Conservation (phyloP, 2,329 filamentous ascomycete species). For the Alternaria sp. region DNA sequence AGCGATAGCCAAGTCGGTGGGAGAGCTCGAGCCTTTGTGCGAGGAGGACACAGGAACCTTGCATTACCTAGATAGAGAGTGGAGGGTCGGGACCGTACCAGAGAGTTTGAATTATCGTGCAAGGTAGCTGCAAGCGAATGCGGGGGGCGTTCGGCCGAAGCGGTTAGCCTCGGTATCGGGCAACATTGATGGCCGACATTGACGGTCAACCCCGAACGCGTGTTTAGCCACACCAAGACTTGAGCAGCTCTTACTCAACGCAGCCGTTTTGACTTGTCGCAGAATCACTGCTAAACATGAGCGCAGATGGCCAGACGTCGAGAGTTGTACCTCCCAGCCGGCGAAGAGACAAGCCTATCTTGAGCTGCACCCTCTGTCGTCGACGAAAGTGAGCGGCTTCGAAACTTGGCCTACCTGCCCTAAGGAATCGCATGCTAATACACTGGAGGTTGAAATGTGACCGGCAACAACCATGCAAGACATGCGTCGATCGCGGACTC, state of each 20-base stretch:
- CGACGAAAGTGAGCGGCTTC: constrained; percentile 34
- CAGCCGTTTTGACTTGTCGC: not conserved
- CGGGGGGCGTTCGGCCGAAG: not conserved
- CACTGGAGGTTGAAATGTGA: constrained; percentile 44
- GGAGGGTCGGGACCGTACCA: not conserved
- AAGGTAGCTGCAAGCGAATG: not conserved
- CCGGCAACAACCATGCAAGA: constrained; percentile 48
- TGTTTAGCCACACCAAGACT: not conserved
- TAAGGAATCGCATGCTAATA: constrained; percentile 11
- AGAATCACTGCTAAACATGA: constrained; percentile 23
- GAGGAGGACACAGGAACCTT: not conserved
- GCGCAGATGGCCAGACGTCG: constrained; percentile 23
- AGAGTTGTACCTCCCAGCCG: constrained; percentile 40
- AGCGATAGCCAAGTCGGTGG: too few species aligned
- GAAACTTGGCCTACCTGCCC: not conserved
- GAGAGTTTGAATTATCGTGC: not conserved
- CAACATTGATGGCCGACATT: not conserved
- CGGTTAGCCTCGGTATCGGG: constrained; percentile 2
- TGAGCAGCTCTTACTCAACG: not conserved
- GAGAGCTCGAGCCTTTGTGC: too few species aligned
- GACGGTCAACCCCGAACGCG: not conserved
- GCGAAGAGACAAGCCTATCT: constrained; percentile 43
- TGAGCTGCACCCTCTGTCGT: constrained; percentile 43
- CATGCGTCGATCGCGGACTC: constrained; percentile 48
- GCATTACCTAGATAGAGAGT: not conserved